phyloP scores from a whole-genome alignment of 208 protist genomes.

The Perkinsela sp. region DNA sequence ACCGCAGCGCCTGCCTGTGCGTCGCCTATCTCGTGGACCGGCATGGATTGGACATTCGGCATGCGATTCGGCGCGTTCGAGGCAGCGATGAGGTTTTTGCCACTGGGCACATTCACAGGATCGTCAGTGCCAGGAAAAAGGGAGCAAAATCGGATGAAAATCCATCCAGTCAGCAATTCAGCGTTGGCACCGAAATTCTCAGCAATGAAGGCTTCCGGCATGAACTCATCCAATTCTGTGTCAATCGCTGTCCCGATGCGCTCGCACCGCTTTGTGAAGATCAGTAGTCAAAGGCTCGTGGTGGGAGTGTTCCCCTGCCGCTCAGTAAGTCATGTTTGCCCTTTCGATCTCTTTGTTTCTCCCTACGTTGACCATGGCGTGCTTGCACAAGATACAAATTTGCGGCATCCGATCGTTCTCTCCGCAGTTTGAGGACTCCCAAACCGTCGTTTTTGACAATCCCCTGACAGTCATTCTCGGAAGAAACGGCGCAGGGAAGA shows the following conservation, averaged over 20 bases:
- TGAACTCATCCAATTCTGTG: not conserved
- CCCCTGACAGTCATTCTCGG: constrained; percentile 95
- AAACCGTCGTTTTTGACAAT: constrained; percentile 81
- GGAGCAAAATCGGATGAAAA: not conserved
- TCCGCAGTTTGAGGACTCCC: constrained; percentile 30
- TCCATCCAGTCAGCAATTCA: no score
- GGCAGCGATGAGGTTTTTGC: not conserved
- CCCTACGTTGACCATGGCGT: no score
- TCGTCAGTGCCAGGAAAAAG: not conserved
- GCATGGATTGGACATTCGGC: not conserved
- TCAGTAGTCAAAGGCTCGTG: not conserved
- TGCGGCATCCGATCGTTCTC: constrained; percentile 85
- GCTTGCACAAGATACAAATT: constrained; percentile 81
- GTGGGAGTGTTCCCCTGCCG: no score
- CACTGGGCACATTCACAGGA: not conserved
- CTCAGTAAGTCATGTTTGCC: no score
- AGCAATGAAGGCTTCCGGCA: not conserved
- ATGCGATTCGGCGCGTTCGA: not conserved
- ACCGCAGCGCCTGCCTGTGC: not conserved
- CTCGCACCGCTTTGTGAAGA: not conserved
- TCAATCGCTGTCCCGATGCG: not conserved
- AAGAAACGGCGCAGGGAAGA: constrained; percentile 84
- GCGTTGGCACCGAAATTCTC: not conserved
- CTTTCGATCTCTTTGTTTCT: no score
- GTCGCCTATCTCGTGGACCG: not conserved